Percentiles rank a stretch among this genome's conserved stretches.
Evolutionary conservation across 1,139 yeast genomes (phyloP).

Genomic region (Sugiyamaella castrensis): DNA sequence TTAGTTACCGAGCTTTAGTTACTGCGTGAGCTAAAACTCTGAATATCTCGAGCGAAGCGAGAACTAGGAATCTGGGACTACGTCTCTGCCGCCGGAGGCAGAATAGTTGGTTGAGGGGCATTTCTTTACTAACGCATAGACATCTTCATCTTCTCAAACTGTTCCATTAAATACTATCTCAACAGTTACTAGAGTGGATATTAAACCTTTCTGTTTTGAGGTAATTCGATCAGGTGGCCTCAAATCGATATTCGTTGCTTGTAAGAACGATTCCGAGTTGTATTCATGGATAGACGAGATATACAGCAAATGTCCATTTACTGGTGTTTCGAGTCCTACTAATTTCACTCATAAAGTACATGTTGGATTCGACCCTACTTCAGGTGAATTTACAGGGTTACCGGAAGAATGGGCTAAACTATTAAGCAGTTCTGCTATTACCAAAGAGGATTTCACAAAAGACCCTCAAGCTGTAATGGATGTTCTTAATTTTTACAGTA

Average conservation of each 20-base stretch:
- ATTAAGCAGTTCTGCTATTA: conserved; percentile 43
- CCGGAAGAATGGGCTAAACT: conserved; percentile 47
- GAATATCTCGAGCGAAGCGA: no score
- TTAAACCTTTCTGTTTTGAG: conserved; percentile 74
- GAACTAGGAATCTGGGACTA: no score
- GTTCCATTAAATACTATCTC: conserved; percentile 57
- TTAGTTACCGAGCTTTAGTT: no score
- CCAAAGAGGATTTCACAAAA: conserved; percentile 44
- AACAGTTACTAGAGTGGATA: conserved; percentile 59
- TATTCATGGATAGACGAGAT: conserved; percentile 92
- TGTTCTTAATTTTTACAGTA: conserved; percentile 75
- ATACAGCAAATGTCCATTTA: conserved; percentile 78
- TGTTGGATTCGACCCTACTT: conserved; percentile 45
- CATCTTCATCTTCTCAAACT: conserved; percentile 37
- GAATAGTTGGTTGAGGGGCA: background rate
- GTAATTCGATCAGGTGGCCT: conserved; percentile 55
- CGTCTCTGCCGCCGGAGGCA: no score
- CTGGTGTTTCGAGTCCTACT: conserved; percentile 55
- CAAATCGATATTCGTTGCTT: conserved; percentile 68
- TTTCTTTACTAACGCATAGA: conserved; percentile 13
- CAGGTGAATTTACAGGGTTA: conserved; percentile 48
- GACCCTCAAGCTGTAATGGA: conserved; percentile 63
- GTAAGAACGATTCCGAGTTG: conserved; percentile 76
- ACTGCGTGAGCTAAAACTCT: no score
- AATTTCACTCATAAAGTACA: conserved; percentile 47